A percentile compares a stretch with the other conserved stretches of the same genome.
Evolutionary conservation across 768 basidiomycete species (phyloP).

Genomic region (Boletus rubropictus): DNA sequence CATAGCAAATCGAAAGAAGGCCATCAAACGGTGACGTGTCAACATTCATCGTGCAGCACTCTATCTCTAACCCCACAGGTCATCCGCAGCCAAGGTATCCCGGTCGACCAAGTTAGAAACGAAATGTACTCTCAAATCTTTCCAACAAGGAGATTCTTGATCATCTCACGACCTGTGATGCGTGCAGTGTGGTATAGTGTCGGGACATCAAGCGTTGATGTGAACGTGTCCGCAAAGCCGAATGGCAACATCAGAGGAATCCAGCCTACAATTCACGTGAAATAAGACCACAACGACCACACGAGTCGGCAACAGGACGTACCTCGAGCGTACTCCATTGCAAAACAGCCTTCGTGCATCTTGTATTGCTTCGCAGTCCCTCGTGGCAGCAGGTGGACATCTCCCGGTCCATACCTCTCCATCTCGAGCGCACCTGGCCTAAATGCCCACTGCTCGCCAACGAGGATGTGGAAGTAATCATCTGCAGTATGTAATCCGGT

Average conservation of each 20-base stretch:
- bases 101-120: background rate
- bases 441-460: conserved; percentile 95
- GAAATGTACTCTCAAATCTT: conserved; percentile 58
- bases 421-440: conserved; percentile 71
- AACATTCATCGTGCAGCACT: background rate
- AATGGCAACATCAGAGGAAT: conserved; percentile 96
- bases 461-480: conserved; percentile 95
- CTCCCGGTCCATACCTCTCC: conserved; percentile 82
- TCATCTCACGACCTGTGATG: conserved; percentile 80
- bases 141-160: conserved; percentile 72
- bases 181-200: conserved; percentile 74
- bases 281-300: background rate
- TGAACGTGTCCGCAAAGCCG: conserved; percentile 78
- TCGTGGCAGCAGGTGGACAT: conserved; percentile 76
- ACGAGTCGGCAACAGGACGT: conserved; percentile 15
- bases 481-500: conserved; percentile 91
- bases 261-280: conserved; percentile 61
- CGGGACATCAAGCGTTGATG: conserved; percentile 83
- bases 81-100: background rate
- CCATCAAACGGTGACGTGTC: background rate
- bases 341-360: conserved; percentile 95
- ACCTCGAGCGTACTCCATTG: conserved; percentile 94
- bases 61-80: background rate
- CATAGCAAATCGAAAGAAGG: background rate
- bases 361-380: conserved; percentile 94